These are phyloP conservation scores for Spiraea crenata DNA, from an alignment of 331 rosid genomes.

Conservation along the genomic window DNA sequence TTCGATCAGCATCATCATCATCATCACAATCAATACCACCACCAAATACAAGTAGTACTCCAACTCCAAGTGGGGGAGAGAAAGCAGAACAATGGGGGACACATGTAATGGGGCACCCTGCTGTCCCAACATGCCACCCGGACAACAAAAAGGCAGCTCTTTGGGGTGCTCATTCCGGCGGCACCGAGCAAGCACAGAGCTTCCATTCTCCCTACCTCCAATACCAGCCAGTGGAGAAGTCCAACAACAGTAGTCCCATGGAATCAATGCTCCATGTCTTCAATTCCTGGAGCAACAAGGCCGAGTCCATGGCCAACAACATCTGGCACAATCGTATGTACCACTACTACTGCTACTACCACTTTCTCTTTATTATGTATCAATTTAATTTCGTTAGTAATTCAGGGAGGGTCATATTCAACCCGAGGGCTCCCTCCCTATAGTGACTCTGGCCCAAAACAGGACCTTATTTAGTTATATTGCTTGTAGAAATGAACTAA, in stretches of 20 bases:
- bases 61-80: neutral
- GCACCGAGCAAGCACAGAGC: slow-evolving; percentile 25
- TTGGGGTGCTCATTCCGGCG: slow-evolving; percentile 32
- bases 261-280: slow-evolving; percentile 60
- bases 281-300: slow-evolving; percentile 71
- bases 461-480: too few species aligned
- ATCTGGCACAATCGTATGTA: slow-evolving; percentile 78
- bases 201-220: slow-evolving; percentile 44
- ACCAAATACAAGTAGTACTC: neutral
- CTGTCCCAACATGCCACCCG: slow-evolving; percentile 47
- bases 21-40: slow-evolving; percentile 17
- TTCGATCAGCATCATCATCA: slow-evolving; percentile 15
- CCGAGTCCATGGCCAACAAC: slow-evolving; percentile 73
- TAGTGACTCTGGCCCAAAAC: too few species aligned
- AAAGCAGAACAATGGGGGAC: slow-evolving; percentile 51
- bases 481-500: too few species aligned
- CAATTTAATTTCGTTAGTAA: neutral
- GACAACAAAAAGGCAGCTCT: slow-evolving; percentile 51
- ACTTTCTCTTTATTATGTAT: neutral
- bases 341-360: neutral
- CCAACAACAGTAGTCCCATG: slow-evolving; percentile 39
- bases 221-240: slow-evolving; percentile 42
- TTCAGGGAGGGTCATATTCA: too few species aligned
- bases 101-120: slow-evolving; percentile 55
- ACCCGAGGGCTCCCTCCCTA: too few species aligned